A percentile compares a stretch with the other conserved stretches of the same genome.
Evolutionary conservation across 495 filamentous ascomycete genomes (phyloP).

Genomic region (Penicillium pulvis): DNA sequence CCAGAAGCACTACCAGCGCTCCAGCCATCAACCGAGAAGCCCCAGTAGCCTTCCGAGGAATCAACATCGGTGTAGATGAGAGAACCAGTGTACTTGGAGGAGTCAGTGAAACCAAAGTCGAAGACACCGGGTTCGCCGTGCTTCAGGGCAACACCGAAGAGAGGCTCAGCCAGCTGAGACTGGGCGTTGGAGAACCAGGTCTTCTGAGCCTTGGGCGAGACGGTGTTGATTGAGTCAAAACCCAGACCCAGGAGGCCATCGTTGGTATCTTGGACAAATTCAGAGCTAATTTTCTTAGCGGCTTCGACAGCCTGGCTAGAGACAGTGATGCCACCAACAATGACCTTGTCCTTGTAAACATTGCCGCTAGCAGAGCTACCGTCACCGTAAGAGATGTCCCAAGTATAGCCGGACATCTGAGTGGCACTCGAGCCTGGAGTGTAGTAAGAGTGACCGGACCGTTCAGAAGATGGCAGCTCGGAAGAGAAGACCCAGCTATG

Average conservation of each 20-base stretch:
- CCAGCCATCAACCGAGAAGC: constrained; percentile 64
- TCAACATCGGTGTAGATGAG: constrained; percentile 62
- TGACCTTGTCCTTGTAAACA: constrained; percentile 69
- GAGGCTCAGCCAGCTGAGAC: constrained; percentile 50
- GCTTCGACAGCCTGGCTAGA: constrained; percentile 66
- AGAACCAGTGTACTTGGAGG: constrained; percentile 58
- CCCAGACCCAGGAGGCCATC: constrained; percentile 76
- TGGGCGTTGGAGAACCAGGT: constrained; percentile 75
- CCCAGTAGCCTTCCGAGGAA: constrained; percentile 66
- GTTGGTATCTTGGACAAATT: constrained; percentile 61
- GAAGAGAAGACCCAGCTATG: constrained; percentile 54
- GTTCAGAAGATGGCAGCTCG: constrained; percentile 42
- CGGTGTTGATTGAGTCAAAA: constrained; percentile 68
- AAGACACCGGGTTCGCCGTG: constrained; percentile 61
- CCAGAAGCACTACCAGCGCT: constrained; percentile 48
- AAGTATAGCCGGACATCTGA: constrained; percentile 53
- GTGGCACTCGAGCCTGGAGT: constrained; percentile 46
- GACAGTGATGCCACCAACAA: constrained; percentile 63
- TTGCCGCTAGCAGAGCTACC: constrained; percentile 61
- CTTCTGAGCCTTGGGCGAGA: constrained; percentile 55
- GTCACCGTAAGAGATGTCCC: constrained; percentile 73
- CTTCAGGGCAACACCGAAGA: constrained; percentile 70
- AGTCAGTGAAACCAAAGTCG: constrained; percentile 74
- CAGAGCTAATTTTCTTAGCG: constrained; percentile 57
- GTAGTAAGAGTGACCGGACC: constrained; percentile 63